Evolutionary conservation across 2,329 filamentous ascomycete species (phyloP), one percentile per base, ranked within the genome.

Genomic region (Hypoxylon rubiginosum): DNA sequence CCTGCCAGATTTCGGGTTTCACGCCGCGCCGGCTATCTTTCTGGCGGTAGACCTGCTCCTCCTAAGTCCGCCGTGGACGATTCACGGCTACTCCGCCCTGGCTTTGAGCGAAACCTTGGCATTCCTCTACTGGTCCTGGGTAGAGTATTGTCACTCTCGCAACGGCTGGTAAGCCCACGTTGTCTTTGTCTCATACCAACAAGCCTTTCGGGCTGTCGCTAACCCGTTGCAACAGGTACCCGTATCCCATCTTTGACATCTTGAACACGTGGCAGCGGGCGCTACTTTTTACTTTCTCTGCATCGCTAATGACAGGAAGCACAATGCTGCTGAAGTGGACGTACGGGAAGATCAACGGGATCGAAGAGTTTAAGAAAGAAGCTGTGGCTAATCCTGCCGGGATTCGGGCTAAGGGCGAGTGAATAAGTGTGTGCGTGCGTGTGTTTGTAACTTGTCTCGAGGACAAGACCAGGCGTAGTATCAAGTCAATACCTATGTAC

Each of bases 201-300:
- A 64, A 54, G 19, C 11, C 50, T 46, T n/a, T 63, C 49, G 49
- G 28, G 43, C 15, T 11, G 21, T 52, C 41, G 26, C 62, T 64
- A 56, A 67, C 62, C 11, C 17, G 39, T 39, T 32, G 26, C 9
- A 39, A 45, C 56, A 91, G 90, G 83, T 97, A 97, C 72, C 93
- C 94, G 0, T 97, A 97, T 78, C 94, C 94, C 1, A 85, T 97
- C 26, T 95, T 97, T 69, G 89, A 84, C 8, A 76, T 92, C 48
- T 81, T 97, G 45, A 85, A 83, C 53, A 91, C 88, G 0, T 76
- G 81, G 52, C 90, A 93, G 74, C 86, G 94, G 19, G 81, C 89
- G 8, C 79, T 86, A 0, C 82, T 97, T 9, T 97, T 97, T 71
- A 84, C 83, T 0, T 80, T 87, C 17, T 91, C 92, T 45, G 93